phyloP scores from a whole-genome alignment of 2,329 filamentous ascomycete species.

The Trichoderma afroharzianum region DNA sequence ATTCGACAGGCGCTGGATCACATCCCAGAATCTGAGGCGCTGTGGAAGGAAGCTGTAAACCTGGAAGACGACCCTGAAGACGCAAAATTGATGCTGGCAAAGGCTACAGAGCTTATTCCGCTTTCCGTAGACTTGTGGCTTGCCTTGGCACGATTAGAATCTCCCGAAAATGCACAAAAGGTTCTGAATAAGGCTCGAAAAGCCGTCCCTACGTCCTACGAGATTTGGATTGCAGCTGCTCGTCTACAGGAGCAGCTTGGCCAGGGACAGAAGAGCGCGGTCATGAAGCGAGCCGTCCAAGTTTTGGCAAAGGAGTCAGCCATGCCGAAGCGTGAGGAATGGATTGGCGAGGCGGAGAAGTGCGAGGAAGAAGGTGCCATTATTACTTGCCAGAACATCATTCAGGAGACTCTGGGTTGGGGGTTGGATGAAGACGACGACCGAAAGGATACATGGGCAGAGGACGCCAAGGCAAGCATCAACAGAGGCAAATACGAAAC shows the following conservation, averaged over 20 bases:
- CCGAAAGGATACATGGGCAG: constrained; percentile 91
- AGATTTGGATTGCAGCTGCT: constrained; percentile 95
- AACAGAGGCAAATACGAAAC: constrained; percentile 82
- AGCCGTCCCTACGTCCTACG: constrained; percentile 85
- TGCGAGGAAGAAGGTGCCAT: constrained; percentile 90
- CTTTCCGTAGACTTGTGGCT: constrained; percentile 94
- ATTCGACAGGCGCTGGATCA: constrained; percentile 87
- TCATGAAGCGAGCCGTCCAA: constrained; percentile 92
- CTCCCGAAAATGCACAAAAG: constrained; percentile 85
- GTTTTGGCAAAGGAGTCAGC: constrained; percentile 85
- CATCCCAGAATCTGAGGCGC: constrained; percentile 85
- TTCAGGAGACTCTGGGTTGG: constrained; percentile 90
- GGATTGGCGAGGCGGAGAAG: constrained; percentile 91
- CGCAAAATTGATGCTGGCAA: constrained; percentile 82
- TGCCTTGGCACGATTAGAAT: constrained; percentile 84
- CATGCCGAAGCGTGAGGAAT: constrained; percentile 96
- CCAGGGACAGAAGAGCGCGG: constrained; percentile 73
- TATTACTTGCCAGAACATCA: constrained; percentile 82
- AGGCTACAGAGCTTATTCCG: constrained; percentile 93
- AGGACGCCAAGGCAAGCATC: constrained; percentile 82
- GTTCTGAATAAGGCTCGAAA: constrained; percentile 94
- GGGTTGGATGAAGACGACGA: constrained; percentile 94
- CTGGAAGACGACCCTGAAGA: constrained; percentile 87
- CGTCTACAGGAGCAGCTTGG: constrained; percentile 85
- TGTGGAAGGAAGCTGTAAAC: constrained; percentile 99